phyloP scores from a whole-genome alignment of 345 rosid genomes.

The Garcia nutans region DNA sequence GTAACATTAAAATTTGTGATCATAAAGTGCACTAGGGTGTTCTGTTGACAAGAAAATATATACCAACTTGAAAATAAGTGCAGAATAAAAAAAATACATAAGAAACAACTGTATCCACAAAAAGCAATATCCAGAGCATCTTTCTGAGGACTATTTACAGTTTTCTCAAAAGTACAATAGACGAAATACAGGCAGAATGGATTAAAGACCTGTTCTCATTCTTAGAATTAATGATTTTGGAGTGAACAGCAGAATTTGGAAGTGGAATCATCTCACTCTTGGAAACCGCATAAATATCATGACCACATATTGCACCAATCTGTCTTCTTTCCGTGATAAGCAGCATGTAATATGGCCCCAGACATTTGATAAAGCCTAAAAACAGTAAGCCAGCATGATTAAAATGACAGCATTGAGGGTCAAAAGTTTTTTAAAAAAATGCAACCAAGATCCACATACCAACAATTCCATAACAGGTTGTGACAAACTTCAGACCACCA shows the following conservation, averaged over 20 bases:
- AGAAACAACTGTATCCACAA: constrained; percentile 10
- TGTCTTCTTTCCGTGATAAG: constrained; percentile 83
- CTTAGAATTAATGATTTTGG: constrained; percentile 46
- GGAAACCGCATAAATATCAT: constrained; percentile 71
- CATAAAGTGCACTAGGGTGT: background rate
- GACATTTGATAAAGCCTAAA: constrained; percentile 84
- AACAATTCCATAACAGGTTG: constrained; percentile 87
- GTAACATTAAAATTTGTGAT: background rate
- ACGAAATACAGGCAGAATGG: constrained; percentile 16
- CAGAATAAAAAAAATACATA: background rate
- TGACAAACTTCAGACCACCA: constrained; percentile 84
- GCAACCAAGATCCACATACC: constrained; percentile 49
- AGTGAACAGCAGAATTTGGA: constrained; percentile 54
- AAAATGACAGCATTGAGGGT: background rate
- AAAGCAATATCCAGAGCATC: constrained; percentile 5
- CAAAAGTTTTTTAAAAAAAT: background rate
- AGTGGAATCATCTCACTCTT: constrained; percentile 76
- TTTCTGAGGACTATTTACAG: constrained; percentile 13
- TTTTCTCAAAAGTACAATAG: constrained; percentile 4
- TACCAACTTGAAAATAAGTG: background rate
- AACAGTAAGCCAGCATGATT: constrained; percentile 16
- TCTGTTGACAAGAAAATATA: constrained; percentile 1
- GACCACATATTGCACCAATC: constrained; percentile 91
- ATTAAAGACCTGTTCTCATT: constrained; percentile 76
- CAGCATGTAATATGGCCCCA: constrained; percentile 97